A percentile compares a stretch with the other conserved stretches of the same genome.
These are phyloP conservation scores for Penicillium bovifimosum DNA, from an alignment of 495 filamentous ascomycete species.

Conservation along the genomic window DNA sequence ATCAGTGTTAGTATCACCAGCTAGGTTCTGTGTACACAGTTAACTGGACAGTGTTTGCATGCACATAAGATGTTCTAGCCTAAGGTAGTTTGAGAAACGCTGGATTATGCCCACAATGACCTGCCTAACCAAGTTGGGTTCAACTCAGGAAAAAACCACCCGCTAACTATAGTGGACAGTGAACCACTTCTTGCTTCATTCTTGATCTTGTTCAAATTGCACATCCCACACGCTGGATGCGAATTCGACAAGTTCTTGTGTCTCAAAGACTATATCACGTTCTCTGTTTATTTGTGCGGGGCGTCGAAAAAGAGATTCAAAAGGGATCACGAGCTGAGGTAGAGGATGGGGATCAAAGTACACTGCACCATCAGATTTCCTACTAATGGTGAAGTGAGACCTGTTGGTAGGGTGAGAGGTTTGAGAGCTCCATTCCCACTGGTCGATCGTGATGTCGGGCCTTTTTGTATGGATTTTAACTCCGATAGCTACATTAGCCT, in stretches of 20 bases:
- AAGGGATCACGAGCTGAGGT: not conserved
- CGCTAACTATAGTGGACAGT: not conserved
- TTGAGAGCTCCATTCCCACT: not conserved
- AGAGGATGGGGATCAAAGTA: not conserved
- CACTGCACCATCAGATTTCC: not conserved
- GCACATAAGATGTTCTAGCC: no score
- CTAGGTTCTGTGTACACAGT: no score
- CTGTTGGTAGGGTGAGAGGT: not conserved
- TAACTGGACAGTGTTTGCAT: no score
- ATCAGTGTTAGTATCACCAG: no score
- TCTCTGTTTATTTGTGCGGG: not conserved
- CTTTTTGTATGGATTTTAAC: not conserved
- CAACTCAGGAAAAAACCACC: not conserved
- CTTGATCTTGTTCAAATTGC: not conserved
- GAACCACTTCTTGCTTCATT: not conserved
- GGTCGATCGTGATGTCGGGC: not conserved
- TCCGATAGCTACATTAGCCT: not conserved
- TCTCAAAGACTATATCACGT: not conserved
- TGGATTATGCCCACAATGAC: no score
- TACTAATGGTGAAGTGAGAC: not conserved
- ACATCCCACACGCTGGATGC: not conserved
- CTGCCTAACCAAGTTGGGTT: no score
- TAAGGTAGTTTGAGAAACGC: no score
- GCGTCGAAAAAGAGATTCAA: slow-evolving; percentile 1
- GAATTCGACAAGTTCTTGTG: slow-evolving; percentile 5